Evolutionary conservation across 1,284 basidiomycete genomes (phyloP).

Genomic region (Amylostereum areolatum): DNA sequence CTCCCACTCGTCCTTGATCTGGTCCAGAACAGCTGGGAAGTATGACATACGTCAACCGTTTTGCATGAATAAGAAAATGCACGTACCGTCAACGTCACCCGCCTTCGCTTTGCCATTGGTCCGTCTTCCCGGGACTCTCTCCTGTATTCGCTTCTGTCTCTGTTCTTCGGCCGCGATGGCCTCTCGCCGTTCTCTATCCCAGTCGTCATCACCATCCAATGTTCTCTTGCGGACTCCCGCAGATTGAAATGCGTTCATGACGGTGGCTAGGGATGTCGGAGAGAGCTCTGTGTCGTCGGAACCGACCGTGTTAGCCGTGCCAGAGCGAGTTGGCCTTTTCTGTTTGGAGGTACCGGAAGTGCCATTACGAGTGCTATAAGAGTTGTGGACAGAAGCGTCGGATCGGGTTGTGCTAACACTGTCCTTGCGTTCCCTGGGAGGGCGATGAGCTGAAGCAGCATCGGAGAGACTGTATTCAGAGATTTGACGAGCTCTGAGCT

Average conservation of each 20-base stretch:
- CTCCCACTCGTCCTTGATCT: slow-evolving; percentile 87
- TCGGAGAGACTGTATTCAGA: slow-evolving; percentile 26
- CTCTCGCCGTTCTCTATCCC: slow-evolving; percentile 46
- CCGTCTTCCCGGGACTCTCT: slow-evolving; percentile 55
- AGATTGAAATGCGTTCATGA: slow-evolving; percentile 62
- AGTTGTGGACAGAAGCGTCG: slow-evolving; percentile 15
- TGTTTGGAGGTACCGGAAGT: slow-evolving; percentile 11
- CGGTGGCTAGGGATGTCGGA: slow-evolving; percentile 46
- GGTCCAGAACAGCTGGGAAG: slow-evolving; percentile 67
- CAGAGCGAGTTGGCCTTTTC: slow-evolving; percentile 7
- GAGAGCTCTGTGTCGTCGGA: slow-evolving; percentile 19
- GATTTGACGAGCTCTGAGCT: slow-evolving; percentile 23
- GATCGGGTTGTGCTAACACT: slow-evolving; percentile 18
- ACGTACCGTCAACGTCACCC: slow-evolving; percentile 74
- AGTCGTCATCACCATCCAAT: slow-evolving; percentile 38
- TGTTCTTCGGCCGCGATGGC: slow-evolving; percentile 55
- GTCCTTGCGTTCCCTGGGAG: slow-evolving; percentile 23
- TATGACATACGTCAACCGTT: slow-evolving; percentile 5
- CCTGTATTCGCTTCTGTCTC: slow-evolving; percentile 59
- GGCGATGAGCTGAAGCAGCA: slow-evolving; percentile 19
- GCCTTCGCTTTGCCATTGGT: slow-evolving; percentile 46
- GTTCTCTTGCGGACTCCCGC: slow-evolving; percentile 52
- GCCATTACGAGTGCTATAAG: slow-evolving; percentile 14
- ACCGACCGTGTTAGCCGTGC: slow-evolving; percentile 13
- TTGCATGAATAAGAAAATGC: background rate